Conservation (phyloP, 2,329 filamentous ascomycete genomes). For the Tolypocladium cylindrosporum region DNA sequence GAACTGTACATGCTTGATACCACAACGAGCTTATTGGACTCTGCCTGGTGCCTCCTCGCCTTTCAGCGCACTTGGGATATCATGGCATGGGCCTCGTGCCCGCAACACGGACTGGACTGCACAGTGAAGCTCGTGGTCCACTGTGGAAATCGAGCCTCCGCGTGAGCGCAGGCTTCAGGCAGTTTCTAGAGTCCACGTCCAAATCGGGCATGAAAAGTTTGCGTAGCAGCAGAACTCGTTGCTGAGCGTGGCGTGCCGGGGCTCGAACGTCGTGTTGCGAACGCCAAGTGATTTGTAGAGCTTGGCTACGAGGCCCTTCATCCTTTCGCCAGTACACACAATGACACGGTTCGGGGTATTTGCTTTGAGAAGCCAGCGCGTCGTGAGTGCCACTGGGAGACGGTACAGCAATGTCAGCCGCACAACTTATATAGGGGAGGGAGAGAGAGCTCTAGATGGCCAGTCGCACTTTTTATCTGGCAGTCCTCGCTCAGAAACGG, state of each 20-base stretch:
- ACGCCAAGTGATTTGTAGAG: constrained; percentile 58
- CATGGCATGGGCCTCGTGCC: neutral
- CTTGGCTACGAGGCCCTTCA: constrained; percentile 53
- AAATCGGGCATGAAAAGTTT: constrained; percentile 57
- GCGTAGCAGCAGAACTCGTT: constrained; percentile 77
- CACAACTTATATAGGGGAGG: neutral
- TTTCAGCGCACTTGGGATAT: neutral
- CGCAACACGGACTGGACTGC: neutral
- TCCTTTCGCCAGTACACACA: constrained; percentile 68
- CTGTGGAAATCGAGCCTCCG: neutral
- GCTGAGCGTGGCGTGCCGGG: constrained; percentile 60
- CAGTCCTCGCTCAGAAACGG: constrained; percentile 74
- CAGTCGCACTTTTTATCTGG: constrained; percentile 57
- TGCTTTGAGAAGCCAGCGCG: constrained; percentile 57
- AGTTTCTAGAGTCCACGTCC: constrained; percentile 27
- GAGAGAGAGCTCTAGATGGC: neutral
- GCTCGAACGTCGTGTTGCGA: constrained; percentile 56
- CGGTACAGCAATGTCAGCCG: constrained; percentile 1
- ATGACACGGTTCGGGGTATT: constrained; percentile 34
- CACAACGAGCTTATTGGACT: neutral
- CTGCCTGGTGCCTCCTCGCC: neutral
- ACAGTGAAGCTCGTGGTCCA: neutral
- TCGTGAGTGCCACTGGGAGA: constrained; percentile 57
- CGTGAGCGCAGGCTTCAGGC: neutral
- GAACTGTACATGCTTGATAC: neutral